Percentiles rank a stretch among this genome's conserved stretches.
Conservation (phyloP, 129 eudicot genomes). For the Flaveria trinervia region DNA sequence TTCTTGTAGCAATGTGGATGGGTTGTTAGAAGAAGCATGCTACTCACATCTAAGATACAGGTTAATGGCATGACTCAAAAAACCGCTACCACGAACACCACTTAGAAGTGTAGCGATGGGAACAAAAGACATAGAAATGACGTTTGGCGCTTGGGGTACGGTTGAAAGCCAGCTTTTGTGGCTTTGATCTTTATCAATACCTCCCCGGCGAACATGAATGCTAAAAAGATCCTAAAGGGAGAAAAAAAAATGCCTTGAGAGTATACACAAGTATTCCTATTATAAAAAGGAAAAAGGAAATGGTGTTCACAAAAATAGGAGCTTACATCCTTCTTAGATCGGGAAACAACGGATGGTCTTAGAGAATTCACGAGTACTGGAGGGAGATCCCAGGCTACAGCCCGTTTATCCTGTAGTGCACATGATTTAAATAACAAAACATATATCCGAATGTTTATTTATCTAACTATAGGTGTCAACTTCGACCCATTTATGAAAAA, state of each 20-base stretch:
- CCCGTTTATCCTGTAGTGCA: not conserved
- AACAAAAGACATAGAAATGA: slow-evolving; percentile 86
- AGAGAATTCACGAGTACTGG: not conserved
- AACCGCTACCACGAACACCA: slow-evolving; percentile 92
- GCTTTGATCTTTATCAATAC: slow-evolving; percentile 79
- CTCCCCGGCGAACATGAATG: slow-evolving; percentile 82
- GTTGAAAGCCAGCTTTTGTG: slow-evolving; percentile 93
- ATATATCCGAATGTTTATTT: not conserved
- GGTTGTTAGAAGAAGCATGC: slow-evolving; percentile 27
- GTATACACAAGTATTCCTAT: not conserved
- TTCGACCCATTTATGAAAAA: not conserved
- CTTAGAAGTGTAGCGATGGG: slow-evolving; percentile 83
- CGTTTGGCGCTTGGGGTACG: slow-evolving; percentile 82
- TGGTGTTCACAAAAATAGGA: not conserved
- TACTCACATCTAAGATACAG: slow-evolving; percentile 92
- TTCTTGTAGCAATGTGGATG: not conserved
- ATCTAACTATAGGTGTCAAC: not conserved
- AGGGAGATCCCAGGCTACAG: slow-evolving; percentile 17
- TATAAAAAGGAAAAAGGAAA: not conserved
- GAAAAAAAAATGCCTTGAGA: not conserved
- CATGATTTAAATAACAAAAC: not conserved
- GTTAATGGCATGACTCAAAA: slow-evolving; percentile 91
- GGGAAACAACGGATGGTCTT: slow-evolving; percentile 5
- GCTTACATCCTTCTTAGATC: slow-evolving; percentile 11
- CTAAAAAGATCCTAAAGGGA: slow-evolving; percentile 73